Conservation (phyloP, 192 early-diverging fungal genomes). For the Podila epigama region DNA sequence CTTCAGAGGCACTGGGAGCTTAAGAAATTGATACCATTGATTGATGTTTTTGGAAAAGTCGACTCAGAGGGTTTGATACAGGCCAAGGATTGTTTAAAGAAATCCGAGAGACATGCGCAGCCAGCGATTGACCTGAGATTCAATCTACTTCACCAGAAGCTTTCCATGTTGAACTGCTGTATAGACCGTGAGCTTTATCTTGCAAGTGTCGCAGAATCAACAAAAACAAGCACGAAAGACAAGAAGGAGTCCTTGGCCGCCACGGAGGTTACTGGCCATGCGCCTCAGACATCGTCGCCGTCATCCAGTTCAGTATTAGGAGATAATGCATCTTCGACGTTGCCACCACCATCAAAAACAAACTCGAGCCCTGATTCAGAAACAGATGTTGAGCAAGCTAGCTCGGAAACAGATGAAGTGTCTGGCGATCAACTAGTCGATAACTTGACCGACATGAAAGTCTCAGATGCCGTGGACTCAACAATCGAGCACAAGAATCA, state of each 20-base stretch:
- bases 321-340: no score
- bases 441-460: no score
- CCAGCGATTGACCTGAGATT: conserved; percentile 65
- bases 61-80: conserved; percentile 1
- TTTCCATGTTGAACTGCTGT: conserved; percentile 86
- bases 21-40: conserved; percentile 55
- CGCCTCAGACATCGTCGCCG: not conserved
- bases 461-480: no score
- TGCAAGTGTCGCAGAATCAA: not conserved
- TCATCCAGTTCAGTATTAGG: conserved; percentile 6
- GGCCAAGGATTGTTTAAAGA: conserved; percentile 7
- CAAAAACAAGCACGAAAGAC: no score
- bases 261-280: not conserved
- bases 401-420: no score
- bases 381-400: no score
- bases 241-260: no score
- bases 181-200: conserved; percentile 47
- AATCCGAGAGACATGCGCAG: not conserved
- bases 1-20: conserved; percentile 66
- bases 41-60: conserved; percentile 42
- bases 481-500: no score
- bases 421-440: no score
- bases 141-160: conserved; percentile 73
- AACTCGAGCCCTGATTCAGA: no score
- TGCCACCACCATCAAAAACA: no score